Evolutionary conservation across 495 filamentous ascomycete genomes (phyloP).

Genomic region (Penicillium ochrochloron): DNA sequence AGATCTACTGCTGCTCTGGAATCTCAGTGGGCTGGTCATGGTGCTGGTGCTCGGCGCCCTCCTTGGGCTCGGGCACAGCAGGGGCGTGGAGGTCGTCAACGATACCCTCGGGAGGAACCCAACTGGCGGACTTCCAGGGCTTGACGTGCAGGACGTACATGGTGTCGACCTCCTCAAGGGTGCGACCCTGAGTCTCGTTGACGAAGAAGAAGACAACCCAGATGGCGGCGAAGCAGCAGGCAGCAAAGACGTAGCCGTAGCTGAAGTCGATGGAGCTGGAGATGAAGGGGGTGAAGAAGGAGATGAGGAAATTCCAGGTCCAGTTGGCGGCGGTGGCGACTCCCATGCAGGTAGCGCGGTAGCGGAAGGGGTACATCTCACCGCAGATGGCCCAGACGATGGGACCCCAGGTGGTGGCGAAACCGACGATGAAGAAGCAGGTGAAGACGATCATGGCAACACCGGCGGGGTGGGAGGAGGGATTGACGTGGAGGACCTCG

Average conservation of each 20-base stretch:
- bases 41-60: slow-evolving; percentile 30
- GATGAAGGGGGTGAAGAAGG: slow-evolving; percentile 84
- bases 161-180: slow-evolving; percentile 80
- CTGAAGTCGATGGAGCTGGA: slow-evolving; percentile 67
- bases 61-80: slow-evolving; percentile 21
- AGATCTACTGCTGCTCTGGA: slow-evolving; percentile 22
- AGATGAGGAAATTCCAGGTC: slow-evolving; percentile 88
- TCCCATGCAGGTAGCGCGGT: slow-evolving; percentile 76
- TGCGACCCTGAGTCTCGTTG: slow-evolving; percentile 68
- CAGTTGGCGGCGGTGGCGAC: slow-evolving; percentile 83
- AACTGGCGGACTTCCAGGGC: slow-evolving; percentile 67
- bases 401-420: slow-evolving; percentile 78
- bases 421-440: slow-evolving; percentile 68
- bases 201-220: slow-evolving; percentile 79
- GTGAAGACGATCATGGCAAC: slow-evolving; percentile 78
- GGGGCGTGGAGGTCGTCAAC: slow-evolving; percentile 39
- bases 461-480: slow-evolving; percentile 63
- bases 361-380: slow-evolving; percentile 80
- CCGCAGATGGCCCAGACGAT: slow-evolving; percentile 80
- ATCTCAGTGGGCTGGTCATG: slow-evolving; percentile 31
- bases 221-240: slow-evolving; percentile 66
- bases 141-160: slow-evolving; percentile 77
- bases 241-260: slow-evolving; percentile 83
- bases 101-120: slow-evolving; percentile 57
- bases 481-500: slow-evolving; percentile 58